Evolutionary conservation across 306 rosid genomes (phyloP), one percentile per base, ranked within the genome.

Genomic region (Fagus sylvatica): DNA sequence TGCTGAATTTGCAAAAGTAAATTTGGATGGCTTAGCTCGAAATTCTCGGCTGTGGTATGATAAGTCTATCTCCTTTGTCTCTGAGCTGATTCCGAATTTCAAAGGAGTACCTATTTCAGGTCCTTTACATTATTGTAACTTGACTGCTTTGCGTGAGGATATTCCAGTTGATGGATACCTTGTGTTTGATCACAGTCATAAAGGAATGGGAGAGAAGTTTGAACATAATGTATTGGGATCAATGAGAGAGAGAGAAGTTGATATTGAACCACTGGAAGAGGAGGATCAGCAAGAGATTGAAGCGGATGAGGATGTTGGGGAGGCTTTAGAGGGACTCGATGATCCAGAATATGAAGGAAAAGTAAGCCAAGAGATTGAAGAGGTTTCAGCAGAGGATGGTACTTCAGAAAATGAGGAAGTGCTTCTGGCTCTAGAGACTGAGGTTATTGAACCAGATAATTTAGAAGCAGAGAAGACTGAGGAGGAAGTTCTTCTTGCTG

Each of bases 51-150:
- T 81, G 15, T 84, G 80, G 82, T 78, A 78, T 66, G 86, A 79
- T 53, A 78, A 71, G 5, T 72, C 59, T 15, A 71, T 76, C 48
- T 65, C 86, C 72, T 81, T 80, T 30, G 67, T 85, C 59, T 79
- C 82, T 61, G 85, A 84, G 67, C 66, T 79, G 81, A 69, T 90
- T 64, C 66, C 78, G 11, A 55, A 71, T 51, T 76, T 85, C 64
- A 72, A 83, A 80, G 91, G 83, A 77, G 81, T 6, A 13, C 81
- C 37, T 8, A 74, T 74, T n/a, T 62, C 83, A 71, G 86, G 42
- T 53, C 71, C 82, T 19, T 59, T 87, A 71, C 85, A 71, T 43
- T 88, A 80, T 39, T 85, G 43, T 76, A 93, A 93, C 88, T 74
- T 90, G 83, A 86, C 89, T 53, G 32, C 46, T 48, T 61, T 84